Evolutionary conservation across 352 stramenopile species (phyloP).

Genomic region (Globisporangium takayamanum): DNA sequence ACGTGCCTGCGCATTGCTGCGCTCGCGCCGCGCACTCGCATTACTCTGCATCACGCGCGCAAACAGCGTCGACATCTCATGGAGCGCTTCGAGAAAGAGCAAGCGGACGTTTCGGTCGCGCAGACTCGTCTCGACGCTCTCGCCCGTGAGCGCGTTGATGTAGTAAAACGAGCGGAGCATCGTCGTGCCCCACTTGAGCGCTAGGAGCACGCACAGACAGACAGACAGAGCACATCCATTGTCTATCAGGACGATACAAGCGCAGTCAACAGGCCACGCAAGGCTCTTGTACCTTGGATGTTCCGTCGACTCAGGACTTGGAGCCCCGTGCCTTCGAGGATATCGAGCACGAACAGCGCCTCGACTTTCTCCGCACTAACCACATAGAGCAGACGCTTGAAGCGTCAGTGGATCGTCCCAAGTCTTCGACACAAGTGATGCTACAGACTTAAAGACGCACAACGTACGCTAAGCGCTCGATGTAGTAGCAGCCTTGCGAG

Average conservation of each 20-base stretch:
- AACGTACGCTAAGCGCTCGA: constrained; percentile 62
- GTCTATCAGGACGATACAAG: not conserved
- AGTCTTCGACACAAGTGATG: not conserved
- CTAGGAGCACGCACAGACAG: constrained; percentile 13
- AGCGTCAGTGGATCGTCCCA: not conserved
- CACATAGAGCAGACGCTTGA: not conserved
- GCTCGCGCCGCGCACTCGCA: not conserved
- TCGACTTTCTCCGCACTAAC: constrained; percentile 62
- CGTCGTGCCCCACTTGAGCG: constrained; percentile 73
- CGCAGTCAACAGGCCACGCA: not conserved
- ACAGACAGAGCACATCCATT: not conserved
- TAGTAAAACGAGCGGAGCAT: constrained; percentile 81
- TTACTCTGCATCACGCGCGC: constrained; percentile 25
- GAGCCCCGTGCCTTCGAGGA: constrained; percentile 67
- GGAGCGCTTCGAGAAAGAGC: constrained; percentile 56
- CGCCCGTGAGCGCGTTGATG: constrained; percentile 59
- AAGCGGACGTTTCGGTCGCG: constrained; percentile 62
- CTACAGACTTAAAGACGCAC: not conserved
- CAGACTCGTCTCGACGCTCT: constrained; percentile 42
- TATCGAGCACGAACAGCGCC: constrained; percentile 60
- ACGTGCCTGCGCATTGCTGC: not conserved
- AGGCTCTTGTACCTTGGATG: constrained; percentile 38
- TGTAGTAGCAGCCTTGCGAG: constrained; percentile 68
- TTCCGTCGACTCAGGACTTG: constrained; percentile 73
- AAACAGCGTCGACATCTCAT: constrained; percentile 66